These are phyloP conservation scores for Calocybe gangraenosa DNA, from an alignment of 768 basidiomycete species.

Conservation along the genomic window DNA sequence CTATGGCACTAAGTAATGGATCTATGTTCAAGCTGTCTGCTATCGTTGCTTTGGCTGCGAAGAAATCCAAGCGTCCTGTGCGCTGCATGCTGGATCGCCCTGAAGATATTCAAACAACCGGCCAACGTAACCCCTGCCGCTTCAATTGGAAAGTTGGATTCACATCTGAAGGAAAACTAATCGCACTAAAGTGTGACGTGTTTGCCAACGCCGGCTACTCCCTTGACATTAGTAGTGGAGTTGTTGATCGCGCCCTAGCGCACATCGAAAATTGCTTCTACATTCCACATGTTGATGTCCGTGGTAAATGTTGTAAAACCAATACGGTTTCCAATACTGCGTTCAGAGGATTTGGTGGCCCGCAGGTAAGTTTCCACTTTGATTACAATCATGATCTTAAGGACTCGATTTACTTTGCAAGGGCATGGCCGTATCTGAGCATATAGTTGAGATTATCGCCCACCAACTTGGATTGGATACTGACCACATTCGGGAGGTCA, in stretches of 20 bases:
- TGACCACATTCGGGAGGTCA: constrained; percentile 13
- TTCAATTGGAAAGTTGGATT: constrained; percentile 15
- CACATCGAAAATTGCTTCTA: constrained; percentile 16
- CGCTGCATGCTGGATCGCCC: constrained; percentile 16
- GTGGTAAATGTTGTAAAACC: constrained; percentile 12
- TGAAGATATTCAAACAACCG: constrained; percentile 15
- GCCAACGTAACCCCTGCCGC: constrained; percentile 15
- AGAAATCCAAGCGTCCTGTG: constrained; percentile 13
- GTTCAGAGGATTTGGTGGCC: constrained; percentile 14
- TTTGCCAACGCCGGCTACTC: constrained; percentile 15
- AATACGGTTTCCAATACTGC: constrained; percentile 17
- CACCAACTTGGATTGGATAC: constrained; percentile 12
- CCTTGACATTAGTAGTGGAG: constrained; percentile 15
- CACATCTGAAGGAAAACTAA: constrained; percentile 11
- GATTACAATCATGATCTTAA: neutral
- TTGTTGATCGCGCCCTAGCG: constrained; percentile 13
- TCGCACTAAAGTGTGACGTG: constrained; percentile 9
- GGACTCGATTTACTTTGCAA: neutral
- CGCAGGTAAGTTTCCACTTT: constrained; percentile 5
- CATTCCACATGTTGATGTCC: constrained; percentile 13
- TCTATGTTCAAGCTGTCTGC: constrained; percentile 5
- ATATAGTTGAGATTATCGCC: constrained; percentile 12
- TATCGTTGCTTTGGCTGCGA: constrained; percentile 13
- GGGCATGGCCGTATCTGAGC: constrained; percentile 14
- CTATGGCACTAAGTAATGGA: neutral